These are phyloP conservation scores for Paspalum notatum DNA, from an alignment of 176 grass and related monocot species.

Conservation along the genomic window DNA sequence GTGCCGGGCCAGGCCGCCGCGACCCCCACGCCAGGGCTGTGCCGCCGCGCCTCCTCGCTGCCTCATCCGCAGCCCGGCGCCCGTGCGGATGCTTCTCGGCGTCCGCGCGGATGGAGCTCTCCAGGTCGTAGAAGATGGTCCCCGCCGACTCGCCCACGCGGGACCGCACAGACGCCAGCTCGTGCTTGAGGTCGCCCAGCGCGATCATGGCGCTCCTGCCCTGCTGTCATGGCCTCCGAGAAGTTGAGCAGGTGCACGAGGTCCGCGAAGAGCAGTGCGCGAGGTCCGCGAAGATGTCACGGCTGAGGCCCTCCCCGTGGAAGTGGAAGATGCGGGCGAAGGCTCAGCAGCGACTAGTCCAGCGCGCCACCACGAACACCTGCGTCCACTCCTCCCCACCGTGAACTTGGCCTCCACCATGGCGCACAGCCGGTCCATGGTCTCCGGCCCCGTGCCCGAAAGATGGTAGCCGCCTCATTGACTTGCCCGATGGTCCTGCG, in stretches of 20 bases:
- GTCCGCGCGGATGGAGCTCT: conserved; percentile 86
- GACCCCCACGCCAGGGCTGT: no score
- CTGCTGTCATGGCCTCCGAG: conserved; percentile 57
- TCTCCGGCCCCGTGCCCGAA: conserved; percentile 52
- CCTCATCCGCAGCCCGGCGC: conserved; percentile 72
- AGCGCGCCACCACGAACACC: conserved; percentile 49
- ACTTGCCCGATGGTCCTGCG: neutral
- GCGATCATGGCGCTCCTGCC: neutral
- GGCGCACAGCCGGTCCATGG: conserved; percentile 49
- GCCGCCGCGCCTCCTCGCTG: no score
- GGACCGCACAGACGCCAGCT: conserved; percentile 50
- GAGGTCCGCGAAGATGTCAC: conserved; percentile 59
- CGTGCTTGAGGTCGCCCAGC: conserved; percentile 51
- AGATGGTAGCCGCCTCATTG: conserved; percentile 42
- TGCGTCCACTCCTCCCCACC: conserved; percentile 72
- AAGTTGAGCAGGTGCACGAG: conserved; percentile 75
- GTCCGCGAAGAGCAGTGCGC: conserved; percentile 39
- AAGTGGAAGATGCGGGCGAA: conserved; percentile 58
- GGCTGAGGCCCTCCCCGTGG: neutral
- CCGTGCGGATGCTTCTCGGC: conserved; percentile 48
- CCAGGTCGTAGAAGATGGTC: conserved; percentile 86
- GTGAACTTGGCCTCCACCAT: conserved; percentile 65
- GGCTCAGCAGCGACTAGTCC: conserved; percentile 62
- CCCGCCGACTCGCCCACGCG: conserved; percentile 70
- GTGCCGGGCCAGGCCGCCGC: no score